These are phyloP conservation scores for Camelina neglecta DNA, from an alignment of 345 rosid species.

Conservation along the genomic window DNA sequence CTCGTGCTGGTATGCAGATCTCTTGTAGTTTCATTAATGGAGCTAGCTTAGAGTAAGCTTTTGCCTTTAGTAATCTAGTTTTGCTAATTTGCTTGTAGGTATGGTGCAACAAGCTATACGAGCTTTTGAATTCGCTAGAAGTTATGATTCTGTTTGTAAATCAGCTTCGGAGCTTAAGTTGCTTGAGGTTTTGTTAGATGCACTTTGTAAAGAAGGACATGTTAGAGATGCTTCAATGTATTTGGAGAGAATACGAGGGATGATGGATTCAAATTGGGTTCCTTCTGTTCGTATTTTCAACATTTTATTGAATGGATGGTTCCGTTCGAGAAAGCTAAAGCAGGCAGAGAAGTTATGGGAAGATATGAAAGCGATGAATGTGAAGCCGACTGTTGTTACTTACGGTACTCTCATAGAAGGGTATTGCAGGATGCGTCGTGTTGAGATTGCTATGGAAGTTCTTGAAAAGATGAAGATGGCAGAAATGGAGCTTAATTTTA, in stretches of 20 bases:
- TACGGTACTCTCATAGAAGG: constrained; percentile 89
- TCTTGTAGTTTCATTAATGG: constrained; percentile 23
- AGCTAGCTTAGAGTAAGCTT: neutral
- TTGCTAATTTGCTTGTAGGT: constrained; percentile 50
- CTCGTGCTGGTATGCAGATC: constrained; percentile 69
- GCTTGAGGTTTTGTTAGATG: constrained; percentile 78
- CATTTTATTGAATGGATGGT: constrained; percentile 85
- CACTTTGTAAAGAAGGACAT: constrained; percentile 80
- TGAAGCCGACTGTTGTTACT: constrained; percentile 67
- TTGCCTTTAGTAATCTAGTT: constrained; percentile 7
- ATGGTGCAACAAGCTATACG: constrained; percentile 66
- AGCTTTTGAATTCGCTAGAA: constrained; percentile 66
- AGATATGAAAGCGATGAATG: constrained; percentile 61
- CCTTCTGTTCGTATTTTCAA: constrained; percentile 68
- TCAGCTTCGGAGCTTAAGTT: constrained; percentile 48
- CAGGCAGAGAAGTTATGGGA: constrained; percentile 76
- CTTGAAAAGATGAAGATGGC: constrained; percentile 69
- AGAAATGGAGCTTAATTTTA: constrained; percentile 61
- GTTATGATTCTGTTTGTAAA: constrained; percentile 44
- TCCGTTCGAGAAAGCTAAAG: constrained; percentile 65
- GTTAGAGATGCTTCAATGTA: constrained; percentile 63
- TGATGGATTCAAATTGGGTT: constrained; percentile 51
- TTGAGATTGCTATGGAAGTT: constrained; percentile 68
- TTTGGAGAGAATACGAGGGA: constrained; percentile 46
- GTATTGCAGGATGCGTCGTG: constrained; percentile 67